phyloP scores from a whole-genome alignment of 768 basidiomycete genomes.

The Calocera viscosa region DNA sequence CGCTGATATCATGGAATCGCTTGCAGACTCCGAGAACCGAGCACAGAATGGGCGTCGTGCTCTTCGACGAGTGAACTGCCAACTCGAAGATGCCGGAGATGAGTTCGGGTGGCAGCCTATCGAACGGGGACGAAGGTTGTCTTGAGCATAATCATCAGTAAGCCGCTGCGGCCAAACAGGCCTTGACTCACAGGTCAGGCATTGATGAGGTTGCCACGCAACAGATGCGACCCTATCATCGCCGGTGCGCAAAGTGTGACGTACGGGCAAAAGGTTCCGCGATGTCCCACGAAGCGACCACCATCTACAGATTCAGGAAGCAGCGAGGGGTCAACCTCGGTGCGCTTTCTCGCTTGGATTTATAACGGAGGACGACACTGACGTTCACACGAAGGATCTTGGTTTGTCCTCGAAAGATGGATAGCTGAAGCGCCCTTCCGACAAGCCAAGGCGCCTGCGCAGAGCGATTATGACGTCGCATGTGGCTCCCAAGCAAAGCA shows the following conservation, averaged over 20 bases:
- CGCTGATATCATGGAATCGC: neutral
- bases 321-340: slow-evolving; percentile 77
- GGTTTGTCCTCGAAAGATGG: slow-evolving; percentile 74
- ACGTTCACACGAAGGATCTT: slow-evolving; percentile 39
- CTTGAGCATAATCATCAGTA: no score
- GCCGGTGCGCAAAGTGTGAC: neutral
- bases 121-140: neutral
- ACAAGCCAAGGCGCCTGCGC: slow-evolving; percentile 35
- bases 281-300: neutral
- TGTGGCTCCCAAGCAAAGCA: slow-evolving; percentile 37
- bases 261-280: neutral
- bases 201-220: no score
- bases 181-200: no score
- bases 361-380: slow-evolving; percentile 16
- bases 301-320: slow-evolving; percentile 47
- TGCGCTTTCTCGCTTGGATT: slow-evolving; percentile 24
- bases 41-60: neutral
- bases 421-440: slow-evolving; percentile 49
- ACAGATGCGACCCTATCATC: no score
- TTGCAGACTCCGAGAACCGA: neutral
- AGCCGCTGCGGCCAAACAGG: no score
- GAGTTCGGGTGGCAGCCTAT: neutral
- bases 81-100: neutral
- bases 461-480: slow-evolving; percentile 51
- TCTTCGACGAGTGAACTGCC: neutral